These are phyloP conservation scores for Penicillium sp. DNA, from an alignment of 2,329 filamentous ascomycete species.

Conservation along the genomic window DNA sequence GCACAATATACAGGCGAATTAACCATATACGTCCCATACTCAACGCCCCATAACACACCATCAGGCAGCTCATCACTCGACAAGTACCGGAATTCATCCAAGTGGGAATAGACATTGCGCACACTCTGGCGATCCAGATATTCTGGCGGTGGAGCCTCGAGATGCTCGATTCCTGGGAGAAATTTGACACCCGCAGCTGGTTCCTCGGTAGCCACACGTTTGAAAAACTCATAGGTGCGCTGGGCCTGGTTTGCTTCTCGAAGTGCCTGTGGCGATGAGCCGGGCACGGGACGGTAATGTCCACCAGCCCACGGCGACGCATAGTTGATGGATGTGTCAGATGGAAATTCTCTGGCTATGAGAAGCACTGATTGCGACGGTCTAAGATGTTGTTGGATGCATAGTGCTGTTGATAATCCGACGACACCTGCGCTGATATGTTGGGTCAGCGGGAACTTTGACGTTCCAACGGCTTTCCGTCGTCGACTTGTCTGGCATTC, in stretches of 20 bases:
- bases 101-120: slow-evolving; percentile 27
- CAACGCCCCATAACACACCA: slow-evolving; percentile 40
- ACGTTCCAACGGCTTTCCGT: not conserved
- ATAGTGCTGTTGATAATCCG: slow-evolving; percentile 37
- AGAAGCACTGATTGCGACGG: slow-evolving; percentile 35
- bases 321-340: slow-evolving; percentile 42
- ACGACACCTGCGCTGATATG: slow-evolving; percentile 38
- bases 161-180: slow-evolving; percentile 41
- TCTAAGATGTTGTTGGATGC: slow-evolving; percentile 29
- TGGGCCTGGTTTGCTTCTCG: slow-evolving; percentile 37
- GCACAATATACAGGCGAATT: slow-evolving; percentile 45
- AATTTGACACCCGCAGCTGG: slow-evolving; percentile 38
- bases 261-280: slow-evolving; percentile 32
- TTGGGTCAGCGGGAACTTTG: slow-evolving; percentile 1
- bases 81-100: slow-evolving; percentile 36
- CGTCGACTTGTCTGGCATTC: not conserved
- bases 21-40: slow-evolving; percentile 41
- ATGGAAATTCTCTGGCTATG: slow-evolving; percentile 41
- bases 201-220: slow-evolving; percentile 30
- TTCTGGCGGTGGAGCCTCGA: slow-evolving; percentile 37
- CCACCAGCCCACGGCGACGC: slow-evolving; percentile 47
- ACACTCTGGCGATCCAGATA: slow-evolving; percentile 31
- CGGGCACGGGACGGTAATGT: slow-evolving; percentile 46
- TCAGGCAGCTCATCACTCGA: slow-evolving; percentile 27
- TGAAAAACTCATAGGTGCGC: slow-evolving; percentile 39